Percentiles rank a stretch among this genome's conserved stretches.
phyloP scores from a whole-genome alignment of 2,329 filamentous ascomycete species.

The Trichoderma aggressivum region DNA sequence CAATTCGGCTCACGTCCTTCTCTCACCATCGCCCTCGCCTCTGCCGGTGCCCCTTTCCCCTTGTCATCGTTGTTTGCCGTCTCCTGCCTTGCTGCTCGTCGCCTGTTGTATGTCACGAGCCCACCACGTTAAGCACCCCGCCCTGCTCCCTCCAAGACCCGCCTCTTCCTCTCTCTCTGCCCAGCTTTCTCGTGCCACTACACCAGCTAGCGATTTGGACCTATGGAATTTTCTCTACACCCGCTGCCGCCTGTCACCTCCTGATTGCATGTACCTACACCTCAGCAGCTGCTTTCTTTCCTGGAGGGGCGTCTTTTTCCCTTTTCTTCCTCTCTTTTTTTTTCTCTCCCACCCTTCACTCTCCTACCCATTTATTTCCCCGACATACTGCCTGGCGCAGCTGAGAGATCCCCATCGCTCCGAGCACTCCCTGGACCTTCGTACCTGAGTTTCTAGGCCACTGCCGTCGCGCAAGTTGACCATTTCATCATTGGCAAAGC shows the following conservation, averaged over 20 bases:
- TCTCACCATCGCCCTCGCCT: not conserved
- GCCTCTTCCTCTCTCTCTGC: slow-evolving; percentile 17
- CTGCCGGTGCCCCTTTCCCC: not conserved
- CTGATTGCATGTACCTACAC: slow-evolving; percentile 28
- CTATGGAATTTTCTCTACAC: slow-evolving; percentile 20
- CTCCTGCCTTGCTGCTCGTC: slow-evolving; percentile 18
- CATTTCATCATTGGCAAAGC: slow-evolving; percentile 15
- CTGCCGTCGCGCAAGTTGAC: slow-evolving; percentile 4
- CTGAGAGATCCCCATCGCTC: slow-evolving; percentile 9
- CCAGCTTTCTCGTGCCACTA: slow-evolving; percentile 20
- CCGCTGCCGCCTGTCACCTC: slow-evolving; percentile 16
- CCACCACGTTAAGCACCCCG: slow-evolving; percentile 22
- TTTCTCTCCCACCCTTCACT: not conserved
- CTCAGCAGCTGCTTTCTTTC: slow-evolving; percentile 19
- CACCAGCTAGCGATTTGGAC: slow-evolving; percentile 17
- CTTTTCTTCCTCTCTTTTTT: not conserved
- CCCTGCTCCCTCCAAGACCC: slow-evolving; percentile 20
- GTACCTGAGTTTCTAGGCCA: not conserved
- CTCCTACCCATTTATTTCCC: slow-evolving; percentile 6
- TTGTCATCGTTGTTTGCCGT: not conserved
- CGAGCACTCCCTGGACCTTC: not conserved
- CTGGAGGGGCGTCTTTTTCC: slow-evolving; percentile 9
- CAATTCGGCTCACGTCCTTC: not conserved
- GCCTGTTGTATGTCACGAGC: slow-evolving; percentile 21
- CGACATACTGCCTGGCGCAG: slow-evolving; percentile 30